A percentile compares a stretch with the other conserved stretches of the same genome.
Evolutionary conservation across 2,329 filamentous ascomycete species (phyloP).

Genomic region (Purpureocillium lavendulum): DNA sequence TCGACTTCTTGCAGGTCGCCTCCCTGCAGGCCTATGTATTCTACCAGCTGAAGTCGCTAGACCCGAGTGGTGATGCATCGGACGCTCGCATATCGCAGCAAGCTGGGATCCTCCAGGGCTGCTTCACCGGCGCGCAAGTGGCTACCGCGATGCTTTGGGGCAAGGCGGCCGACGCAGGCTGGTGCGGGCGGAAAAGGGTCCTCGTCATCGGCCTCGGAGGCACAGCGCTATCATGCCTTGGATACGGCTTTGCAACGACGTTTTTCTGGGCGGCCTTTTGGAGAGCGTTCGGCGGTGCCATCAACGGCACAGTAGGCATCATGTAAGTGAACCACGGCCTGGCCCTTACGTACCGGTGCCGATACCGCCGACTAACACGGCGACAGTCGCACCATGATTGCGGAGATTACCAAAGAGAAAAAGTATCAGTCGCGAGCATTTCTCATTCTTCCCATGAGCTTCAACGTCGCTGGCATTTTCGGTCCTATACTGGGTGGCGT

Average conservation of each 20-base stretch:
- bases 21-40: constrained; percentile 65
- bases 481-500: constrained; percentile 55
- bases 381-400: constrained; percentile 36
- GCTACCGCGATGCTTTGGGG: constrained; percentile 69
- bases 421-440: constrained; percentile 40
- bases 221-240: constrained; percentile 57
- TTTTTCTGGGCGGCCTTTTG: constrained; percentile 59
- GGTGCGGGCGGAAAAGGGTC: constrained; percentile 58
- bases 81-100: constrained; percentile 54
- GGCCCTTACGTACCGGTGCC: too few relatives aligned
- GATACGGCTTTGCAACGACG: constrained; percentile 62
- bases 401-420: constrained; percentile 38
- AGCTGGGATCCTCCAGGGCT: constrained; percentile 61
- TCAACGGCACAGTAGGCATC: constrained; percentile 41
- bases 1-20: constrained; percentile 66
- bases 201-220: constrained; percentile 63
- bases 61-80: constrained; percentile 31
- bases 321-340: constrained; percentile 29
- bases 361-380: constrained; percentile 4
- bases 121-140: constrained; percentile 67
- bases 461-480: constrained; percentile 36
- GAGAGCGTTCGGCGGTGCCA: constrained; percentile 53
- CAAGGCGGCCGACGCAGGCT: constrained; percentile 49
- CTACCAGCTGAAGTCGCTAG: constrained; percentile 64
- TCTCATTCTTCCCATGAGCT: constrained; percentile 37